phyloP scores from a whole-genome alignment of 1,284 basidiomycete species.

The Pascua sp. region DNA sequence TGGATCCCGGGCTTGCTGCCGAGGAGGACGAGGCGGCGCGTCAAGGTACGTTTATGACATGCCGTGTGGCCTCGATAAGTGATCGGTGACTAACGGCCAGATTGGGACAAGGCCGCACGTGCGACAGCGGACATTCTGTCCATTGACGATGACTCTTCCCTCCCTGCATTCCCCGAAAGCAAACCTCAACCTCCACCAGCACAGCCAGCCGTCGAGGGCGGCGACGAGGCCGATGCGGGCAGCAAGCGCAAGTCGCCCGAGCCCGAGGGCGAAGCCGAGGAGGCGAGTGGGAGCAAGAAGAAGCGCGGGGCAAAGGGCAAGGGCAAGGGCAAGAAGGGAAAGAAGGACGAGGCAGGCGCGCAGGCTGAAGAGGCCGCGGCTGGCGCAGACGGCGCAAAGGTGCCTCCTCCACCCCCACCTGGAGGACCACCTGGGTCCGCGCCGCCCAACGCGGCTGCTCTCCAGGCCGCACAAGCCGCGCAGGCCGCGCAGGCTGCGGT shows the following conservation, averaged over 20 bases:
- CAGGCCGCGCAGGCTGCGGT: conserved; percentile 23
- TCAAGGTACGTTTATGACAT: conserved; percentile 58
- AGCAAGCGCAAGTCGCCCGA: conserved; percentile 17
- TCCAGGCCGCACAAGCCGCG: conserved; percentile 13
- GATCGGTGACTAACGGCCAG: conserved; percentile 45
- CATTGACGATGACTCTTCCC: conserved; percentile 5
- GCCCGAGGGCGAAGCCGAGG: conserved; percentile 8
- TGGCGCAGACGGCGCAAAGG: conserved; percentile 5
- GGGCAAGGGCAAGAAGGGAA: conserved; percentile 4
- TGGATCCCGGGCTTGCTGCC: conserved; percentile 64
- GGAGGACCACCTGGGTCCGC: conserved; percentile 6
- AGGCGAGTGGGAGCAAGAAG: conserved; percentile 10
- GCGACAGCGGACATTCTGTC: conserved; percentile 22
- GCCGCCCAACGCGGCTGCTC: too few relatives aligned
- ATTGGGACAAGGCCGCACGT: conserved; percentile 62
- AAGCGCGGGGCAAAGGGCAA: conserved; percentile 8
- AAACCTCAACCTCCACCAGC: not conserved
- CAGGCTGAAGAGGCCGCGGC: conserved; percentile 56
- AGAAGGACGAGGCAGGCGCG: conserved; percentile 40
- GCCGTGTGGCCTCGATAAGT: not conserved
- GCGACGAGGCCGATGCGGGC: not conserved
- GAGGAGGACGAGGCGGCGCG: conserved; percentile 71
- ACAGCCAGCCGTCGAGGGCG: not conserved
- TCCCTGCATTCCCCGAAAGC: conserved; percentile 13
- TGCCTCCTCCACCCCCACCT: conserved; percentile 20